Evolutionary conservation across 345 rosid genomes (phyloP).

Genomic region (Gossypium australe): DNA sequence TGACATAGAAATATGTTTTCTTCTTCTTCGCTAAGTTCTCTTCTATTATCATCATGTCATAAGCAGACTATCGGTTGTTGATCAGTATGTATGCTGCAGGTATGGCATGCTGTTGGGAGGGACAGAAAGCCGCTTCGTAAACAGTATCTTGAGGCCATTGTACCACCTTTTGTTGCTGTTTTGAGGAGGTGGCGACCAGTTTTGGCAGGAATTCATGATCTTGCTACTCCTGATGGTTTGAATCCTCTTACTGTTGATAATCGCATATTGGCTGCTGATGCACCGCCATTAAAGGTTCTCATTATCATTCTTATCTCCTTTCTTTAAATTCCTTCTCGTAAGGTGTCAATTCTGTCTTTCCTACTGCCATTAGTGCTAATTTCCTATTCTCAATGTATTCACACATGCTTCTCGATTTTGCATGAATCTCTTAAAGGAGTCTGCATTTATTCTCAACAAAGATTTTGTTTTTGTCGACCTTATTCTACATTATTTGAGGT

Average conservation of each 20-base stretch:
- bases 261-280: slow-evolving; percentile 89
- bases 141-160: slow-evolving; percentile 85
- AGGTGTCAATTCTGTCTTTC: slow-evolving; percentile 15
- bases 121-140: slow-evolving; percentile 82
- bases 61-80: not conserved
- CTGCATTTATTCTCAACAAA: not conserved
- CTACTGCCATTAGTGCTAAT: not conserved
- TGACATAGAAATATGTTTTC: not conserved
- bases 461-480: not conserved
- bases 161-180: slow-evolving; percentile 96
- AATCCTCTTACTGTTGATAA: slow-evolving; percentile 95
- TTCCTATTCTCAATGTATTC: not conserved
- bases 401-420: not conserved
- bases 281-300: slow-evolving; percentile 81
- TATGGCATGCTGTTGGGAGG: slow-evolving; percentile 92
- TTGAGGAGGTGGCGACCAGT: slow-evolving; percentile 97
- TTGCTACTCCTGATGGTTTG: slow-evolving; percentile 89
- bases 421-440: not conserved
- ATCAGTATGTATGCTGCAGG: slow-evolving; percentile 38
- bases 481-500: not conserved
- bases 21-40: slow-evolving; percentile 9
- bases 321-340: slow-evolving; percentile 7
- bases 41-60: slow-evolving; percentile 16
- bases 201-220: slow-evolving; percentile 96
- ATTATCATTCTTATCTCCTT: slow-evolving; percentile 11